Evolutionary conservation across 1,139 yeast genomes (phyloP).

Genomic region (Saccharomyces pastorianus): DNA sequence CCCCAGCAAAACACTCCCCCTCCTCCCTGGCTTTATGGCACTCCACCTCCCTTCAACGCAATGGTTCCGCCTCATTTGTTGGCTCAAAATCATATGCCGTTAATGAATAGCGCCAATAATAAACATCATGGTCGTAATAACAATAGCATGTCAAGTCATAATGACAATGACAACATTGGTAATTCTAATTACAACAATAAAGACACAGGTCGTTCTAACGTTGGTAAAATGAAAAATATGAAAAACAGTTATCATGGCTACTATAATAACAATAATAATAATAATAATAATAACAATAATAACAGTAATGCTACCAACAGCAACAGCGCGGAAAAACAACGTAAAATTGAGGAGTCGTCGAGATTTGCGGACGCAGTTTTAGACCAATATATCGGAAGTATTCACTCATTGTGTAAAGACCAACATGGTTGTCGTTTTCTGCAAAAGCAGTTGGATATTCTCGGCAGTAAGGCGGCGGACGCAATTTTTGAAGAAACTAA

Average conservation of each 20-base stretch:
- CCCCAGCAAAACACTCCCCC: constrained; percentile 22
- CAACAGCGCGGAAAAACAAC: constrained; percentile 15
- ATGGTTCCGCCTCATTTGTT: constrained; percentile 22
- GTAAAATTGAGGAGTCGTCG: constrained; percentile 28
- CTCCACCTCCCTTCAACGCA: constrained; percentile 28
- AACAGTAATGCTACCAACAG: constrained; percentile 12
- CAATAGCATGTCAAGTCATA: constrained; percentile 15
- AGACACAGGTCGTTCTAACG: constrained; percentile 6
- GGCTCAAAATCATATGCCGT: constrained; percentile 6
- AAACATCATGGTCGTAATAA: constrained; percentile 14
- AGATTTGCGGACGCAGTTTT: constrained; percentile 49
- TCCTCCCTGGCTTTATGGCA: constrained; percentile 31
- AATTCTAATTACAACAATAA: constrained; percentile 8
- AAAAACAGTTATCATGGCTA: constrained; percentile 4
- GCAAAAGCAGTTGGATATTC: constrained; percentile 67
- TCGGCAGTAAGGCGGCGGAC: constrained; percentile 37
- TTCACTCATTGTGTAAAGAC: constrained; percentile 75
- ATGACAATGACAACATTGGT: constrained; percentile 14
- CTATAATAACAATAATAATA: constrained; percentile 9
- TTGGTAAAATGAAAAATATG: constrained; percentile 8
- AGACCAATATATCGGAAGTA: constrained; percentile 64
- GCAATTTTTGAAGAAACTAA: constrained; percentile 75
- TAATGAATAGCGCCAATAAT: not conserved
- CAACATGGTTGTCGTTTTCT: constrained; percentile 93
- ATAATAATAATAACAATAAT: constrained; percentile 11